Base-by-base conservation (phyloP, 1,139 yeast genomes). In the Nadsonia starkeyi-henricii region DNA sequence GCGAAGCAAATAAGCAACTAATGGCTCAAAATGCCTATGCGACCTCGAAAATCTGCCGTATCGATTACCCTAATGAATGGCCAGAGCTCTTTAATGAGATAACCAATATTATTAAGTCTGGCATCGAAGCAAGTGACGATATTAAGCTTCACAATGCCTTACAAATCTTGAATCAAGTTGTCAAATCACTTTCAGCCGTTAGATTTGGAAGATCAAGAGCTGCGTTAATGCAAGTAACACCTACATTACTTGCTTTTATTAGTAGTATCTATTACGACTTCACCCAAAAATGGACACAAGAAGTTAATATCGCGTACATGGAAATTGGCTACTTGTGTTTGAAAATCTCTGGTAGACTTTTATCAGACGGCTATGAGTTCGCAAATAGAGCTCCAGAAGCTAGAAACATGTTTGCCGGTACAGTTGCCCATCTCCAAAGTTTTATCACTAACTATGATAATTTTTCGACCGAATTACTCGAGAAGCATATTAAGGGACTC, bases 61-160 rank as follows among this genome's bases (percentile, higher is more conserved):
- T 79, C 49, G 98, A 91, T 58, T 91, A 84, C 62, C 97, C 97
- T 0, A 63, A 68, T 8, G 89, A 82, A 45, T 91, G 97, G 97
- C 88, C 93, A 0, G 66, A 72, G 1, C 62, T 88, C 28, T 82
- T 89, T 58, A 88, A 82, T 50, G 79, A 79, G 15, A 56, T 88
- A 1, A 75, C 75, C 19, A 59, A 60, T 2, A 67, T 79, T 30
- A 67, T 85, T 45, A 70, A 68, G 42, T 60, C 67, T 18, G 70
- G 73, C 1, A 57, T 62, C 18, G 54, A 57, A 5, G 56, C 62
- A 47, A 70, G 69, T 36, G 77, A 81, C 55, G 59, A 76, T 43
- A 68, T 75, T 0, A 72, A 76, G 46, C 66, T 79, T 13, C 77
- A 79, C 60, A 85, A 86, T 58, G 59, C 78, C 15, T 71, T 88